A percentile compares a stretch with the other conserved stretches of the same genome.
Conservation (phyloP, 768 basidiomycete genomes). For the Amanita pseudoporphyria region DNA sequence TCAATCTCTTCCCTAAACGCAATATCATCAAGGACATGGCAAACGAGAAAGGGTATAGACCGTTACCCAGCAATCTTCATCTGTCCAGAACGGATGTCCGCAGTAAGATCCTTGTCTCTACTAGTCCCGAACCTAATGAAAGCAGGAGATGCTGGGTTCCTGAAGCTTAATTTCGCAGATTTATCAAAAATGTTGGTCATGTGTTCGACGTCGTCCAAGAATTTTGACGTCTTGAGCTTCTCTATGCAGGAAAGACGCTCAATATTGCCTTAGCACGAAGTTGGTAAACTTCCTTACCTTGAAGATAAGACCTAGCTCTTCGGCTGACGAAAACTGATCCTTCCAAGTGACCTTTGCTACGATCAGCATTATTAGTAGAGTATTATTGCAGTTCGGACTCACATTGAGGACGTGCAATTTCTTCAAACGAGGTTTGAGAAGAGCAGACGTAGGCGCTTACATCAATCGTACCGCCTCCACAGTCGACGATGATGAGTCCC, state of each 20-base stretch:
- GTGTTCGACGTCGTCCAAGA: conserved; percentile 6
- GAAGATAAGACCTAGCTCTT: conserved; percentile 29
- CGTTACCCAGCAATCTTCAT: conserved; percentile 30
- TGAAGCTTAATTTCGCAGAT: conserved; percentile 37
- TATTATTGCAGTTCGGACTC: conserved; percentile 5
- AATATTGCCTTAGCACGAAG: conserved; percentile 18
- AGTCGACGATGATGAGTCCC: conserved; percentile 1
- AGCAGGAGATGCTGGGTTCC: conserved; percentile 25
- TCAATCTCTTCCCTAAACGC: conserved; percentile 3
- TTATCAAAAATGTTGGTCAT: conserved; percentile 21
- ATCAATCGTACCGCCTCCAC: conserved; percentile 1
- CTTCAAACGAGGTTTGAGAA: background rate
- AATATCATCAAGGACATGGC: background rate
- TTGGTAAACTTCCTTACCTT: conserved; percentile 17
- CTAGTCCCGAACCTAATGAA: conserved; percentile 39
- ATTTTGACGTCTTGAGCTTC: conserved; percentile 20
- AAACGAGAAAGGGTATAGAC: background rate
- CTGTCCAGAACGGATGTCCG: conserved; percentile 36
- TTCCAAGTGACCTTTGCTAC: conserved; percentile 33
- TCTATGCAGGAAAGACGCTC: conserved; percentile 14
- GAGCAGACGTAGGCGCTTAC: background rate
- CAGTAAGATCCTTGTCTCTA: conserved; percentile 28
- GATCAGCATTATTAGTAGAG: background rate
- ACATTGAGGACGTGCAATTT: conserved; percentile 2
- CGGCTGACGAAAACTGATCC: conserved; percentile 44